Percentiles rank a stretch among this genome's conserved stretches.
Conservation (phyloP, 345 rosid genomes). For the Eucalyptus paniculata region DNA sequence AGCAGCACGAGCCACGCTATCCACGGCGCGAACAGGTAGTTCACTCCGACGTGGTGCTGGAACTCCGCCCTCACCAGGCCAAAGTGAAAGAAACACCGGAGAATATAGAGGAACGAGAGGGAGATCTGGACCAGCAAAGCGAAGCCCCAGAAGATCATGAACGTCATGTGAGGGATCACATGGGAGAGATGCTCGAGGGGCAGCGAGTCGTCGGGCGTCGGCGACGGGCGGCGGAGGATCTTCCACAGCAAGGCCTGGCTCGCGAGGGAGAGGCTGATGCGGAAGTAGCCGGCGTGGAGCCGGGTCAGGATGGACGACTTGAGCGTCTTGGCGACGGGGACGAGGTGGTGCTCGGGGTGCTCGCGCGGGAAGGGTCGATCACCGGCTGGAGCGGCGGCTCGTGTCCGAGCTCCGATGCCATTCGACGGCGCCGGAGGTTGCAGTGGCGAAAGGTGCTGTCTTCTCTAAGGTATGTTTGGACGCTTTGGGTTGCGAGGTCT, state of each 20-base stretch:
- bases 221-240: not conserved
- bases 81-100: slow-evolving; percentile 18
- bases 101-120: slow-evolving; percentile 15
- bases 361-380: not conserved
- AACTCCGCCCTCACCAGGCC: slow-evolving; percentile 23
- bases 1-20: slow-evolving; percentile 28
- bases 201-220: not conserved
- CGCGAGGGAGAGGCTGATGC: slow-evolving; percentile 21
- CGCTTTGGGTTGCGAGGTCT: not conserved
- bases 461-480: not conserved
- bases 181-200: not conserved
- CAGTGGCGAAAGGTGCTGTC: not conserved
- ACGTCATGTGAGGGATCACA: slow-evolving; percentile 1
- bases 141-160: slow-evolving; percentile 14
- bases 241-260: slow-evolving; percentile 35
- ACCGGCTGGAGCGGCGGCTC: not conserved
- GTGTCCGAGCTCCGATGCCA: not conserved
- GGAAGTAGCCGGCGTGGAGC: slow-evolving; percentile 31
- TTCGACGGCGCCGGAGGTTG: not conserved
- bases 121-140: slow-evolving; percentile 7
- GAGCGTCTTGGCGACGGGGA: not conserved
- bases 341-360: not conserved
- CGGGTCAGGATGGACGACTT: slow-evolving; percentile 5
- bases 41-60: slow-evolving; percentile 25
- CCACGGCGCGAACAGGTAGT: slow-evolving; percentile 27